Base-by-base conservation (phyloP, 176 grass and related monocot species). In the Oryza glaberrima region DNA sequence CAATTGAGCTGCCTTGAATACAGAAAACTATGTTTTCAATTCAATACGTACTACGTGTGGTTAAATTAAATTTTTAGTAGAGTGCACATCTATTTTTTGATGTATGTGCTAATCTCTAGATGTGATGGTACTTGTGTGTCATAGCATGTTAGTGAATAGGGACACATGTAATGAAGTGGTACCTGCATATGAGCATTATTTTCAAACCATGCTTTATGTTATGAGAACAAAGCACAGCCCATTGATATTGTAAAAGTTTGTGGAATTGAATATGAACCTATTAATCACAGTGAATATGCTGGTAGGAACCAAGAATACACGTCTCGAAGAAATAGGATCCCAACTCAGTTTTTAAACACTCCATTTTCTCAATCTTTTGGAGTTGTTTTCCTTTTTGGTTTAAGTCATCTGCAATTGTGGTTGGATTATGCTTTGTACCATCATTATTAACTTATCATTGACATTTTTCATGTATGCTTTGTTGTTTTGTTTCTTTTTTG, bases 401-500 rank as follows among this genome's bases (percentile, higher is more conserved):
- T 79, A 61, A n/a, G 8, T 70, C 70, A 14, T 65, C 20, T 75
- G 45, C 16, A 17, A 76, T 78, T 36, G 46, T 90, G 52, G 26
- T 67, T 2, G 25, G 15, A 65, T 28, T 73, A 16, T 79, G 0
- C 52, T 2, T 67, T 41, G 7, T 77, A 20, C 77, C 61, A 30
- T 78, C 56, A 67, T 79, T 87, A 58, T 91, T 85, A 91, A 64
- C 47, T 86, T 23, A 73, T 38, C 61, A 67, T 43, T 68, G 76
- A 17, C 49, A 81, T 70, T 83, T n/a, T 85, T 88, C 34, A 77
- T 44, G n/a, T 56, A 69, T 70, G 44, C 51, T 78, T 38, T 90
- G 5, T 86, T 26, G n/a, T 80, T 87, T 70, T 1, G 64, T 86
- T 15, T 70, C 64, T 85, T 78, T 87, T 81, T 69, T 73, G 52